Evolutionary conservation across 306 rosid species (phyloP), one percentile per base, ranked within the genome.

Genomic region (Inga leiocalycina): DNA sequence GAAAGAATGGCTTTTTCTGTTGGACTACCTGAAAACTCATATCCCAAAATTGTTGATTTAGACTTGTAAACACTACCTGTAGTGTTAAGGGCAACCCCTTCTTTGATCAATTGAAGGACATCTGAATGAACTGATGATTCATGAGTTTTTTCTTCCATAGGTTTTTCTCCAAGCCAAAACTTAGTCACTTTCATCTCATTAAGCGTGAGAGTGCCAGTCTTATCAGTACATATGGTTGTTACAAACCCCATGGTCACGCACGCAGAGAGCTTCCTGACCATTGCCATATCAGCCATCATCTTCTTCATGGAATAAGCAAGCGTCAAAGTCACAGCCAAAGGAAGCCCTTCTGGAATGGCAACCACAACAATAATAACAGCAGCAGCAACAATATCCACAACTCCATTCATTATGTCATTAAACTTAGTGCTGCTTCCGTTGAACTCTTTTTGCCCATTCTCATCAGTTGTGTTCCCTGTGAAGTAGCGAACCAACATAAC

Each of bases 1-100:
- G 84, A 90, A 77, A 90, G 89, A 62, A 90, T 82, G 10, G 93
- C 88, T 7, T 90, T 84, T 81, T 88, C 93, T 8, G 89, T 88
- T 44, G 89, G 89, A 70, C 89, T 86, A 0, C 91, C 87, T 0
- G 87, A 71, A 80, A 86, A 70, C 81, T 89, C 89, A 14, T 77
- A 74, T 19, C 69, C 77, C 0, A 82, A 76, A 15, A 39, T 76
- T 52, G 10, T 41, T 45, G 43, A 44, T n/a, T 17, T 22, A 22
- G 56, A 13, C 76, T 43, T 76, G 83, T 81, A 85, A 54, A 85
- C 77, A 74, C 87, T 79, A 15, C 89, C 92, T 0, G 88, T 90
- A 0, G 89, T 90, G 82, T 88, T 90, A 3, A 90, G 69, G 11
- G 87, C 82, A 1, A 88, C 80, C 76, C 76, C 76, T 71, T 71